These are phyloP conservation scores for Punctularia strigosozonata DNA, from an alignment of 768 basidiomycete genomes.

Conservation along the genomic window DNA sequence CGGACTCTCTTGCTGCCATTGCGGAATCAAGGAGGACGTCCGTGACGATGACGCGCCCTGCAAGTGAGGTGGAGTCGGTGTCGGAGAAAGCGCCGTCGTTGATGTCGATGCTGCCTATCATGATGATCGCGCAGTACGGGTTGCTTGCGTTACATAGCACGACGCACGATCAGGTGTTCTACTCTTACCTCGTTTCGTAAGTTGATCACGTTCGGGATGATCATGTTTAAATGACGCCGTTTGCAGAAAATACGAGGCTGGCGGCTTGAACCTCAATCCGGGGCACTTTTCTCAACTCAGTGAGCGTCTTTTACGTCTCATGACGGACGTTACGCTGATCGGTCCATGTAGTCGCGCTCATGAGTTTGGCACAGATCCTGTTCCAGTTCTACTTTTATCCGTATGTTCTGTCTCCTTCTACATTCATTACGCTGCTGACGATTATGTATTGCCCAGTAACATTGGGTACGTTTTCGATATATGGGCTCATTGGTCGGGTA, in stretches of 20 bases:
- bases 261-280: conserved; percentile 87
- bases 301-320: conserved; percentile 21
- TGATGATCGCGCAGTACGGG: conserved; percentile 87
- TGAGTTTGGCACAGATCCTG: conserved; percentile 89
- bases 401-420: conserved; percentile 32
- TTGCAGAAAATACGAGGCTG: conserved; percentile 61
- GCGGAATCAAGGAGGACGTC: conserved; percentile 24
- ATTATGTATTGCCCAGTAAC: conserved; percentile 16
- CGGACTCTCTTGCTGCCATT: conserved; percentile 39
- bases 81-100: conserved; percentile 52
- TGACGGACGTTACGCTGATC: too few species aligned
- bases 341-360: conserved; percentile 65
- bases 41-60: conserved; percentile 19
- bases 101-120: conserved; percentile 62
- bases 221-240: conserved; percentile 3
- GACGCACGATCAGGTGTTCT: conserved; percentile 85
- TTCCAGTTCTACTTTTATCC: conserved; percentile 90
- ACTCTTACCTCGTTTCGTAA: conserved; percentile 84
- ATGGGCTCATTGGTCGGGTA: background rate
- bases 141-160: conserved; percentile 80
- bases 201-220: conserved; percentile 17
- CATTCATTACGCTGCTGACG: conserved; percentile 1
- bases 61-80: conserved; percentile 27
- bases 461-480: conserved; percentile 18
- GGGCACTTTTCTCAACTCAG: conserved; percentile 89